These are phyloP conservation scores for Psilocybe mexicana DNA, from an alignment of 1,284 basidiomycete species.

Conservation along the genomic window DNA sequence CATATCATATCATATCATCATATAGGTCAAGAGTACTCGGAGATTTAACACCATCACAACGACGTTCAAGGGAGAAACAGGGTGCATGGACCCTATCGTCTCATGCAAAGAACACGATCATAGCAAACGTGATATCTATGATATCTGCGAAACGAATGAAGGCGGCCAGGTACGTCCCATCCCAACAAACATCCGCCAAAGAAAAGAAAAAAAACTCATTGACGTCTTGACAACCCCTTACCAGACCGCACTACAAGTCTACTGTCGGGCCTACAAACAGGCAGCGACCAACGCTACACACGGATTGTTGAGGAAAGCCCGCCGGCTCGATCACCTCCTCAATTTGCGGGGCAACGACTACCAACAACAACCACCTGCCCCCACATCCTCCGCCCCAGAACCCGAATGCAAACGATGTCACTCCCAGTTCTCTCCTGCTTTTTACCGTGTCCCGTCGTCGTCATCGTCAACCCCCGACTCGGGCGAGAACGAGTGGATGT, in stretches of 20 bases:
- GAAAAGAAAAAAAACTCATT: no score
- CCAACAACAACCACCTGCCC: background rate
- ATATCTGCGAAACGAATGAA: constrained; percentile 84
- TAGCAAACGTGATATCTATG: constrained; percentile 68
- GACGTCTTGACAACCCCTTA: background rate
- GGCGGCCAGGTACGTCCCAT: constrained; percentile 62
- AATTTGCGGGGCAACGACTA: constrained; percentile 33
- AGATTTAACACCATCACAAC: constrained; percentile 65
- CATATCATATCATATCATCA: no score
- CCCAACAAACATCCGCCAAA: no score
- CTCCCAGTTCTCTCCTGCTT: constrained; percentile 45
- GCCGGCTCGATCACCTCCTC: constrained; percentile 73
- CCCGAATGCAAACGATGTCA: constrained; percentile 42
- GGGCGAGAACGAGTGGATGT: constrained; percentile 39
- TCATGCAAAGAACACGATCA: constrained; percentile 84
- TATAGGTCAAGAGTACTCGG: constrained; percentile 72
- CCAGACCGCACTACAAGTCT: constrained; percentile 86
- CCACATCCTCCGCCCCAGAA: constrained; percentile 28
- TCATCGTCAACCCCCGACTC: constrained; percentile 4
- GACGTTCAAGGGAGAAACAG: constrained; percentile 86
- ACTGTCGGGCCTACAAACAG: constrained; percentile 82
- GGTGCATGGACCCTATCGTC: constrained; percentile 79
- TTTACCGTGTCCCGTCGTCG: constrained; percentile 30
- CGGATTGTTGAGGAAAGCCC: constrained; percentile 83
- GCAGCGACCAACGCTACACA: constrained; percentile 71